Percentiles rank a stretch among this genome's conserved stretches.
These are phyloP conservation scores for Punica granatum DNA, from an alignment of 345 rosid genomes.

Conservation along the genomic window DNA sequence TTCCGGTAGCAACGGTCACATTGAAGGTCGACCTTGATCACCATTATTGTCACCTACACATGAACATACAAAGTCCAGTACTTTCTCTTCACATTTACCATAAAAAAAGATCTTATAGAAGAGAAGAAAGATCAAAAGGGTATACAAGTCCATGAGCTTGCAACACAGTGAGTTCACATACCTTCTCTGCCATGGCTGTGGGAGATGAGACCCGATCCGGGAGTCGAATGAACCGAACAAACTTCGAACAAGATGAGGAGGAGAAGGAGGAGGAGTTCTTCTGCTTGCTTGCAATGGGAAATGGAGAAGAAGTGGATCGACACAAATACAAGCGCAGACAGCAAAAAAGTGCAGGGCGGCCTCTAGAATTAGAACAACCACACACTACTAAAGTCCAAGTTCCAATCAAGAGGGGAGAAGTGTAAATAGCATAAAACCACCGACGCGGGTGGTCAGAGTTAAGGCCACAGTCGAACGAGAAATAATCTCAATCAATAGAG, in stretches of 20 bases:
- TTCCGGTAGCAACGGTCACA: slow-evolving; percentile 32
- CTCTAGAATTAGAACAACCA: too few relatives aligned
- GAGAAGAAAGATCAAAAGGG: neutral
- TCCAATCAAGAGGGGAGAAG: neutral
- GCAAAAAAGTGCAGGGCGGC: too few relatives aligned
- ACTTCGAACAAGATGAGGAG: neutral
- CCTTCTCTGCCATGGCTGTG: neutral
- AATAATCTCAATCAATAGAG: too few relatives aligned
- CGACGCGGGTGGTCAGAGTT: too few relatives aligned
- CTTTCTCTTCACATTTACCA: too few relatives aligned
- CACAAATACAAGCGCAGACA: too few relatives aligned
- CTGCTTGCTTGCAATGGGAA: neutral
- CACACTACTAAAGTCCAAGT: neutral
- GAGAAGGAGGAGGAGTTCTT: neutral
- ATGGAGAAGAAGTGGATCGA: neutral
- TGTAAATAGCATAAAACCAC: neutral
- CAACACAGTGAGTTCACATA: too few relatives aligned
- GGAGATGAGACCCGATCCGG: slow-evolving; percentile 1
- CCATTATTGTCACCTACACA: slow-evolving; percentile 23
- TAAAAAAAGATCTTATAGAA: too few relatives aligned
- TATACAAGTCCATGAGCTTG: too few relatives aligned
- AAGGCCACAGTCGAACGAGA: too few relatives aligned
- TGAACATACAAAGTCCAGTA: neutral
- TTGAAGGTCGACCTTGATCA: slow-evolving; percentile 25
- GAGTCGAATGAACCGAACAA: neutral